These are phyloP conservation scores for Annulohypoxylon bovei DNA, from an alignment of 495 filamentous ascomycete species.

Conservation along the genomic window DNA sequence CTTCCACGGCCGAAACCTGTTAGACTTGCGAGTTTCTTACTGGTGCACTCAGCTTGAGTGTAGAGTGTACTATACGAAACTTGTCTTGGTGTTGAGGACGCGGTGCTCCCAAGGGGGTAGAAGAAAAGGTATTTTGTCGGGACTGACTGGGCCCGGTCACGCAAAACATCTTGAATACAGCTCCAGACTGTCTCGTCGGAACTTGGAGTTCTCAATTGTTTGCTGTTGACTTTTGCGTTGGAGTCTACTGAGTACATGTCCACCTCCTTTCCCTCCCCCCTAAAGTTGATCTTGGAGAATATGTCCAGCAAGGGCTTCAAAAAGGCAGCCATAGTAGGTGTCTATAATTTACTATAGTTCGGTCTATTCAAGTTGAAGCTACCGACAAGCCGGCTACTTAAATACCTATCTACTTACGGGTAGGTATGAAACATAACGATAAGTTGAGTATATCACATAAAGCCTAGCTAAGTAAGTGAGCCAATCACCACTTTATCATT, in stretches of 20 bases:
- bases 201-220: not conserved
- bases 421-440: too few species aligned
- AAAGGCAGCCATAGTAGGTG: not conserved
- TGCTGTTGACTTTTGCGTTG: not conserved
- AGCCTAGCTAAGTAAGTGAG: too few species aligned
- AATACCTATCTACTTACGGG: too few species aligned
- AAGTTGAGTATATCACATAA: not conserved
- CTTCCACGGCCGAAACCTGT: not conserved
- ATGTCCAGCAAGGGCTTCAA: not conserved
- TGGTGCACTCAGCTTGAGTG: not conserved
- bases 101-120: not conserved
- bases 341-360: not conserved
- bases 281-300: not conserved
- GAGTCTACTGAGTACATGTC: not conserved
- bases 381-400: not conserved
- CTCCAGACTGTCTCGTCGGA: not conserved
- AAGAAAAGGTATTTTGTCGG: not conserved
- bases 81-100: not conserved
- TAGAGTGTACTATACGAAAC: not conserved
- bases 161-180: conserved; percentile 6
- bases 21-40: not conserved
- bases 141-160: not conserved
- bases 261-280: not conserved
- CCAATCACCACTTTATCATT: not conserved
- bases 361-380: not conserved